Conservation (phyloP, 495 filamentous ascomycete genomes). For the Tricharina praecox region DNA sequence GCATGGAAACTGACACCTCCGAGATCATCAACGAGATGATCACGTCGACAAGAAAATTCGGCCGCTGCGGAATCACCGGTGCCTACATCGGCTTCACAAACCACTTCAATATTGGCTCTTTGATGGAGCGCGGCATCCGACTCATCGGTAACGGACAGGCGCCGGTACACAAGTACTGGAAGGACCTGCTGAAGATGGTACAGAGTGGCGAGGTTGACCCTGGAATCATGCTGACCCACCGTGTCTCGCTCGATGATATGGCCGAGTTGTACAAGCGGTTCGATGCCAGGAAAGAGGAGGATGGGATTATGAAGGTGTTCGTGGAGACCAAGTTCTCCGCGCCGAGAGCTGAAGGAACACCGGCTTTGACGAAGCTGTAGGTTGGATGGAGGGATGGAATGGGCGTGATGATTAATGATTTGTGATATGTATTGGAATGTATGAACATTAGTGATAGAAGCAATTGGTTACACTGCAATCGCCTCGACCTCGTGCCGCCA, state of each 20-base stretch:
- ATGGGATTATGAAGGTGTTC: slow-evolving; percentile 2
- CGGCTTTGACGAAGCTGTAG: too few relatives aligned
- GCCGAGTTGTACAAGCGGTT: slow-evolving; percentile 52
- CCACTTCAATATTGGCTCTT: slow-evolving; percentile 40
- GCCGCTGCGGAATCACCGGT: slow-evolving; percentile 51
- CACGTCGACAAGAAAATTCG: slow-evolving; percentile 55
- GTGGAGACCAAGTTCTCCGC: background rate
- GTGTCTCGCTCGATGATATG: slow-evolving; percentile 57
- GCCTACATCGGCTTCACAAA: background rate
- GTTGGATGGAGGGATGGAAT: too few relatives aligned
- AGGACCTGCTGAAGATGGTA: slow-evolving; percentile 53
- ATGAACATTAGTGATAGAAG: too few relatives aligned
- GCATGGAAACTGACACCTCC: slow-evolving; percentile 66
- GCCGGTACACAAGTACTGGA: slow-evolving; percentile 39
- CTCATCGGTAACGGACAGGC: slow-evolving; percentile 69
- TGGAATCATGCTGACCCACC: slow-evolving; percentile 62
- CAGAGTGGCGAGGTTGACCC: slow-evolving; percentile 56
- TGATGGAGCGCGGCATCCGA: slow-evolving; percentile 76
- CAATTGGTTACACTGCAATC: too few relatives aligned
- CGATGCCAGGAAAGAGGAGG: slow-evolving; percentile 48
- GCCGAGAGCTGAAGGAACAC: background rate
- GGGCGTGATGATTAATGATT: too few relatives aligned
- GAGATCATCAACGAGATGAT: slow-evolving; percentile 85
- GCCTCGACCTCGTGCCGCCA: slow-evolving; percentile 59
- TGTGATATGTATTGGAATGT: too few relatives aligned